Conservation (phyloP, 768 basidiomycete species). For the Trametes punicea region DNA sequence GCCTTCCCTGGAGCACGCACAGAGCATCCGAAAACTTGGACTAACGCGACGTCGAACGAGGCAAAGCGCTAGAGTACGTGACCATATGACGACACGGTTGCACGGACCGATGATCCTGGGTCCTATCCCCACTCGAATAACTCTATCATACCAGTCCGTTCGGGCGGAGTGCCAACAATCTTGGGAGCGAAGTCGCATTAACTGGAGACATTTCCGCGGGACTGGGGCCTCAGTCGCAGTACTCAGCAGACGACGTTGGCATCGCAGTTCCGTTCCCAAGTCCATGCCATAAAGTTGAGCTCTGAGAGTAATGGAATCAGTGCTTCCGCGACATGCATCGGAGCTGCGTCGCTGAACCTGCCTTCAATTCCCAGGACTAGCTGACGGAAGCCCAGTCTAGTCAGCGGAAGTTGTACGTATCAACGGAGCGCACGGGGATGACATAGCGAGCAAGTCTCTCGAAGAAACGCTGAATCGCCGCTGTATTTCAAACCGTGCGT, state of each 20-base stretch:
- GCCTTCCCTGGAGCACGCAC: neutral
- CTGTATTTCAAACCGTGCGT: conserved; percentile 1
- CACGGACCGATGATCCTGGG: neutral
- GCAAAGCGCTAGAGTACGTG: too few species aligned
- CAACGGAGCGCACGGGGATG: neutral
- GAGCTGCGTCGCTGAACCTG: neutral
- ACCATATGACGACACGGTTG: neutral
- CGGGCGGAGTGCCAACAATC: too few species aligned
- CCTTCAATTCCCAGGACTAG: neutral
- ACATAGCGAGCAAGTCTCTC: neutral
- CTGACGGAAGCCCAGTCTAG: neutral
- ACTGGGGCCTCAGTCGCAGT: too few species aligned
- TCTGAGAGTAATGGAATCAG: neutral
- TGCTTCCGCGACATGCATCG: neutral
- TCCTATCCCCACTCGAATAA: neutral
- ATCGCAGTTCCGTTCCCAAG: conserved; percentile 5
- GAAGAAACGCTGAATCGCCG: neutral
- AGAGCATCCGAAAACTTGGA: neutral
- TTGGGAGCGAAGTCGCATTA: too few species aligned
- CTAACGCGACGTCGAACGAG: too few species aligned
- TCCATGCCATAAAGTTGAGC: neutral
- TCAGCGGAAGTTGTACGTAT: neutral
- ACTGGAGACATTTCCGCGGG: too few species aligned
- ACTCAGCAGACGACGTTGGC: neutral
- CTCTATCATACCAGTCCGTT: neutral